These are phyloP conservation scores for Candida andamanensis DNA, from an alignment of 805 yeast genomes.

Conservation along the genomic window DNA sequence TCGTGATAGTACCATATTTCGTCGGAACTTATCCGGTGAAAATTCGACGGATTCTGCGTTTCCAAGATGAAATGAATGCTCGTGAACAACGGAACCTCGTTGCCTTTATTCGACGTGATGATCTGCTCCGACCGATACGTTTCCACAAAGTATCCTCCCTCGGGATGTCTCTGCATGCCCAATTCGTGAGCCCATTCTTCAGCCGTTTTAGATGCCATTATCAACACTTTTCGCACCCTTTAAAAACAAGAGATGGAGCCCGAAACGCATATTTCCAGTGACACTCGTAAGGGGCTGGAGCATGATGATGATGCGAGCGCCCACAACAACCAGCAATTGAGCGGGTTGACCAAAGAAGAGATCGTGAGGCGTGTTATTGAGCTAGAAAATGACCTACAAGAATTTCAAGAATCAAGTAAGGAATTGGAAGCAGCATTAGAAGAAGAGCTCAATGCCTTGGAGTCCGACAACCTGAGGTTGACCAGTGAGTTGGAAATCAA, in stretches of 20 bases:
- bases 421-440: conserved; percentile 43
- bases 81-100: conserved; percentile 17
- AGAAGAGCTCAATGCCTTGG: conserved; percentile 35
- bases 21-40: conserved; percentile 18
- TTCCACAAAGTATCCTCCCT: conserved; percentile 18
- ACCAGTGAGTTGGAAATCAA: conserved; percentile 9
- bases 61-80: conserved; percentile 18
- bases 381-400: conserved; percentile 33
- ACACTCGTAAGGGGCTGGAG: too few relatives aligned
- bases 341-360: conserved; percentile 8
- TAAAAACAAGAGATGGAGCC: too few relatives aligned
- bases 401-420: conserved; percentile 40
- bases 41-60: conserved; percentile 16
- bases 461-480: conserved; percentile 18
- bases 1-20: conserved; percentile 22
- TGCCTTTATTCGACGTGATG: conserved; percentile 15
- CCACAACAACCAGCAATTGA: too few relatives aligned
- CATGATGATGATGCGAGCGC: too few relatives aligned
- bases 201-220: conserved; percentile 6
- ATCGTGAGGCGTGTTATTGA: conserved; percentile 22
- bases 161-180: conserved; percentile 15
- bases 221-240: too few relatives aligned
- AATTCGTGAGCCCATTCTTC: conserved; percentile 11
- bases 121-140: conserved; percentile 10
- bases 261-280: too few relatives aligned